Evolutionary conservation across 2,329 filamentous ascomycete species (phyloP).

Genomic region (Cladophialophora carrionii): DNA sequence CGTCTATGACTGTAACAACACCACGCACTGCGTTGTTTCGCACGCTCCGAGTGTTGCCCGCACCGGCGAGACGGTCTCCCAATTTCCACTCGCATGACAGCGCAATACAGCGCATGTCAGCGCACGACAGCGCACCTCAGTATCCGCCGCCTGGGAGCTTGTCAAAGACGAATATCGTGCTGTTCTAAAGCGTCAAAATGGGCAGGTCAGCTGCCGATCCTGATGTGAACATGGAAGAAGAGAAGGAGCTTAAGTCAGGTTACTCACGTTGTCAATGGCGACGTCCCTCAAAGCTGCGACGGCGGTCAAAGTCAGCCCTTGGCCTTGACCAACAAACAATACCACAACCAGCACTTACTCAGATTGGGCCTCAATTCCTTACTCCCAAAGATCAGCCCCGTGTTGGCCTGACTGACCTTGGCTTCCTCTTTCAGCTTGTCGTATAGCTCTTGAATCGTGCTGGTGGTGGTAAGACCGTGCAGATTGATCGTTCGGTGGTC

Average conservation of each 20-base stretch:
- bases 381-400: conserved; percentile 2
- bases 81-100: neutral
- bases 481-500: conserved; percentile 1
- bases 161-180: conserved; percentile 5
- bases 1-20: neutral
- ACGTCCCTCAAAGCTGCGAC: neutral
- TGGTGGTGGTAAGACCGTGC: conserved; percentile 1
- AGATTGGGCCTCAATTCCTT: neutral
- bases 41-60: neutral
- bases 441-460: conserved; percentile 3
- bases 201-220: neutral
- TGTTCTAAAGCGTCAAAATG: neutral
- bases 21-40: neutral
- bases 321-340: no score
- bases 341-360: neutral
- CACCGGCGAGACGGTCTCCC: neutral
- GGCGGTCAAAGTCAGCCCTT: neutral
- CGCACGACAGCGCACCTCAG: neutral
- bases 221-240: neutral
- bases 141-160: neutral
- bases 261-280: neutral
- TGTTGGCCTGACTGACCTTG: conserved; percentile 2
- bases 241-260: neutral
- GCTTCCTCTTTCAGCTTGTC: conserved; percentile 2
- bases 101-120: neutral